Evolutionary conservation across 1,284 basidiomycete species (phyloP), one percentile per base, ranked within the genome.

Genomic region (Sphaerobolus stellatus): DNA sequence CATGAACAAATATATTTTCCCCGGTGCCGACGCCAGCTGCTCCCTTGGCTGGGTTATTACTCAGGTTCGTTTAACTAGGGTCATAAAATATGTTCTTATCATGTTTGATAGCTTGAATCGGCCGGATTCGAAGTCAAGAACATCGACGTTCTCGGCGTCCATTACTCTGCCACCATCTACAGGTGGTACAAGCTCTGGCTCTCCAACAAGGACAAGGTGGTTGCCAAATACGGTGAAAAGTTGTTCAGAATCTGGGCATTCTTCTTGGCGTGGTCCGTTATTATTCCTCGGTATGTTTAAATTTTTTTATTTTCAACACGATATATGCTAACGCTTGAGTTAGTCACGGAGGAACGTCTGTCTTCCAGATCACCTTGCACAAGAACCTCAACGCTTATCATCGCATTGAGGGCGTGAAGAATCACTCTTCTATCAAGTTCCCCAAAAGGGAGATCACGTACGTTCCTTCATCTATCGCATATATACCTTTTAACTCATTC

Each of bases 1-100:
- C 79, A 96, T 96, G 93, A 95, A 93, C 83, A 95, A 94, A 68
- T 95, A 95, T 64, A 73, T 98, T 69, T 99, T 98, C 87, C 95
- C 97, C 50, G 96, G 97, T 67, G 97, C 97, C 7, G 96, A 99
- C 66, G 95, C 95, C 1, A 92, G 88, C 6, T 93, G 92, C 71
- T 91, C 94, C 40, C 86, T 99, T 52, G 93, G 92, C 56, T 99
- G 96, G 96, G 94, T 98, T 57, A 83, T 99, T 59, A 82, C 75
- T 48, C 79, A 91, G 73, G 81, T 92, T 28, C 53, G 66, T 61
- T n/a, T n/a, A n/a, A n/a, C n/a, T n/a, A n/a, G n/a, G n/a, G n/a
- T n/a, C n/a, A n/a, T n/a, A n/a, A n/a, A n/a, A n/a, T n/a, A n/a
- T n/a, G n/a, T n/a, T n/a, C n/a, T n/a, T n/a, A n/a, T n/a, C n/a